A percentile compares a stretch with the other conserved stretches of the same genome.
Conservation (phyloP, 768 basidiomycete species). For the Tephrocybe rancida region DNA sequence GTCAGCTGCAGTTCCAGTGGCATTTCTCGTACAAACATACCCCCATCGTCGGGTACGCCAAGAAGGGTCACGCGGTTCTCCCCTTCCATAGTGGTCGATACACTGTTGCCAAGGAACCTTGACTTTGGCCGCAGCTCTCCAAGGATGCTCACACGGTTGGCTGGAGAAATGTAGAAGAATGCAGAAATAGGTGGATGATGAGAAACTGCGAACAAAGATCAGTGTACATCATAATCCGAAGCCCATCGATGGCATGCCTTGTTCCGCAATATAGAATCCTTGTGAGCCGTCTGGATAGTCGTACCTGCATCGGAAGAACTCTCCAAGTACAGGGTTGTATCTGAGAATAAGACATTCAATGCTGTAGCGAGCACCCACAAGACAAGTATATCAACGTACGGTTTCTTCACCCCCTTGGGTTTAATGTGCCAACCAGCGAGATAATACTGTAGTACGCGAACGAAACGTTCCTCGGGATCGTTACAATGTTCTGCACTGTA, state of each 20-base stretch:
- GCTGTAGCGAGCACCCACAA: conserved; percentile 6
- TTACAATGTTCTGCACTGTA: conserved; percentile 76
- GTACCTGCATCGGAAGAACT: conserved; percentile 97
- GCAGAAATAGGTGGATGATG: conserved; percentile 95
- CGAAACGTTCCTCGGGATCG: conserved; percentile 88
- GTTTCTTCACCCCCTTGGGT: conserved; percentile 99
- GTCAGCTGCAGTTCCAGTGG: not conserved
- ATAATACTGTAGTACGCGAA: conserved; percentile 91
- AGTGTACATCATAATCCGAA: not conserved
- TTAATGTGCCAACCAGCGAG: conserved; percentile 99
- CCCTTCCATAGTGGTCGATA: conserved; percentile 95
- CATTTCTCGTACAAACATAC: conserved; percentile 44
- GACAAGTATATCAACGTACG: conserved; percentile 51
- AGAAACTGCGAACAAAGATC: conserved; percentile 60
- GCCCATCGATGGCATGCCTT: conserved; percentile 53
- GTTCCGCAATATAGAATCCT: conserved; percentile 96
- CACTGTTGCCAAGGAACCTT: conserved; percentile 95
- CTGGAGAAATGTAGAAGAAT: conserved; percentile 95
- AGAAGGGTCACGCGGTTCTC: conserved; percentile 87
- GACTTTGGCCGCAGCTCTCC: conserved; percentile 96
- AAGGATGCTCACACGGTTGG: conserved; percentile 82
- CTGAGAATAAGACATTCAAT: conserved; percentile 36
- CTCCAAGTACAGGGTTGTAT: conserved; percentile 96
- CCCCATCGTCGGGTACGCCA: conserved; percentile 83
- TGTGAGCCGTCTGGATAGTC: conserved; percentile 88